Evolutionary conservation across 2,329 filamentous ascomycete genomes (phyloP).

Genomic region (Macrophomina pseudophaseolina): DNA sequence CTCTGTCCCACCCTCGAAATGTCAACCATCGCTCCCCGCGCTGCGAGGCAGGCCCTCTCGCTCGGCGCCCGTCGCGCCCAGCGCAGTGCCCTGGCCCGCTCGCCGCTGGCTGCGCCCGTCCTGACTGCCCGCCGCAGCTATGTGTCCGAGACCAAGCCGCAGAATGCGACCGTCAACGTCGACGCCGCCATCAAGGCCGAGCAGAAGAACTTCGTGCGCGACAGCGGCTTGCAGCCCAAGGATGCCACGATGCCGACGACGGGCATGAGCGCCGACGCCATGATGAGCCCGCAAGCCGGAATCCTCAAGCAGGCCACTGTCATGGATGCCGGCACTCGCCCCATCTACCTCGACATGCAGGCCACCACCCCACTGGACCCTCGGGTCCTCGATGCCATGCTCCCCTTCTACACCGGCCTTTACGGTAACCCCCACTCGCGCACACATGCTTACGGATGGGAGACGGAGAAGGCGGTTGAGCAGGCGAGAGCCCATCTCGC

Average conservation of each 20-base stretch:
- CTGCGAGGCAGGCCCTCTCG: conserved; percentile 75
- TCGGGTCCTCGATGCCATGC: conserved; percentile 93
- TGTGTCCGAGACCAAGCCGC: conserved; percentile 81
- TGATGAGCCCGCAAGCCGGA: conserved; percentile 81
- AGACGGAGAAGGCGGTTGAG: conserved; percentile 93
- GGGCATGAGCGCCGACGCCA: conserved; percentile 64
- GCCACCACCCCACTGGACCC: conserved; percentile 95
- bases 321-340: conserved; percentile 89
- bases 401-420: conserved; percentile 89
- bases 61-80: conserved; percentile 59
- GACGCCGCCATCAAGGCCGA: conserved; percentile 87
- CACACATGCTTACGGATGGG: conserved; percentile 98
- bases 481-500: conserved; percentile 84
- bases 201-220: conserved; percentile 74
- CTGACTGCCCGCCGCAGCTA: conserved; percentile 65
- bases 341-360: conserved; percentile 98
- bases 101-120: conserved; percentile 46
- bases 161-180: conserved; percentile 78
- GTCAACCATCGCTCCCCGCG: conserved; percentile 63
- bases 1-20: conserved; percentile 39
- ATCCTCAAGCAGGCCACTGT: conserved; percentile 90
- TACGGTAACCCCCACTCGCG: conserved; percentile 98
- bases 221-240: conserved; percentile 60
- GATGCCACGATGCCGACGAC: conserved; percentile 66
- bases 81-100: conserved; percentile 46